Percentiles rank a stretch among this genome's conserved stretches.
Conservation (phyloP, 495 filamentous ascomycete species). For the Tuber aestivum region DNA sequence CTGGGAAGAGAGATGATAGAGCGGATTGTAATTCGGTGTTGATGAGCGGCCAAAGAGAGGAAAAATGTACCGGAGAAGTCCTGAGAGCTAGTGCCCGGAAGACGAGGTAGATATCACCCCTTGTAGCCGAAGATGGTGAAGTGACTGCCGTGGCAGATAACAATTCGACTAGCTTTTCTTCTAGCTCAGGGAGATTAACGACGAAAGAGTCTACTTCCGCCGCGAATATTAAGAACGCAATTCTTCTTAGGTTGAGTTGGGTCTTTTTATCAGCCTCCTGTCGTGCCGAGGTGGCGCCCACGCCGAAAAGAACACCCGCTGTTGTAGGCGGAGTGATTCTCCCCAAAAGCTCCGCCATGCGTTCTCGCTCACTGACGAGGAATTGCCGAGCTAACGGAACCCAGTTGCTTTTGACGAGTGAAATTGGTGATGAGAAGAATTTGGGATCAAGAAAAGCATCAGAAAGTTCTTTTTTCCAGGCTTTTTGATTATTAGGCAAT, state of each 20-base stretch:
- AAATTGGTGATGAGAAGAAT: conserved; percentile 65
- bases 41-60: conserved; percentile 80
- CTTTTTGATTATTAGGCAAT: conserved; percentile 71
- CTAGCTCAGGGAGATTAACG: conserved; percentile 61
- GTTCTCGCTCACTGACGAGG: conserved; percentile 77
- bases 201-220: conserved; percentile 71
- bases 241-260: conserved; percentile 80
- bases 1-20: conserved; percentile 66
- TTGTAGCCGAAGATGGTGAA: conserved; percentile 82
- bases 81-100: conserved; percentile 73
- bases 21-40: conserved; percentile 80
- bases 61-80: conserved; percentile 67
- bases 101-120: conserved; percentile 84
- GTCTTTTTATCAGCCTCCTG: conserved; percentile 89
- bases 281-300: conserved; percentile 89
- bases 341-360: conserved; percentile 70
- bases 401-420: conserved; percentile 67
- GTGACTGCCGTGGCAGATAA: conserved; percentile 78
- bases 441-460: conserved; percentile 87
- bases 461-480: conserved; percentile 85
- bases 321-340: conserved; percentile 78
- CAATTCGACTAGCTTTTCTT: conserved; percentile 82
- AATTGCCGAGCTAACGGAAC: conserved; percentile 76
- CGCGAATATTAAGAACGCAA: conserved; percentile 70
- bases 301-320: conserved; percentile 96